Conservation (phyloP, 768 basidiomycete species). For the Coprinellus aureogranulatus region DNA sequence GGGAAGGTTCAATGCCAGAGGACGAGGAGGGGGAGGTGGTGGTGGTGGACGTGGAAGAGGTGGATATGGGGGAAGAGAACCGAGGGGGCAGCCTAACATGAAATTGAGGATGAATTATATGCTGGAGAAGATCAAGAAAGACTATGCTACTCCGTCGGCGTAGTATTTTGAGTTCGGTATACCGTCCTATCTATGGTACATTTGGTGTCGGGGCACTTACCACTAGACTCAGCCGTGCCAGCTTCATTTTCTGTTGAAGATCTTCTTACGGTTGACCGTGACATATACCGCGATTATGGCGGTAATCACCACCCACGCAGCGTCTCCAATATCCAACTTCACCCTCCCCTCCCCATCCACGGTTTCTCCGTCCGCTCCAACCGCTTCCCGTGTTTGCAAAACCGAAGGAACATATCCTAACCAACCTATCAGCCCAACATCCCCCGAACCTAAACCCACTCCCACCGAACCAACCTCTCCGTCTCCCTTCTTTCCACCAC, state of each 20-base stretch:
- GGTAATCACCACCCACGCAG: neutral
- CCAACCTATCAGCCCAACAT: no score
- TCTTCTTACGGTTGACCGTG: neutral
- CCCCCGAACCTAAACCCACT: no score
- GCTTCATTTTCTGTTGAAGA: neutral
- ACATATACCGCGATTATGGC: neutral
- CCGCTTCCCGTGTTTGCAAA: no score
- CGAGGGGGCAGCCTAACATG: constrained; percentile 64
- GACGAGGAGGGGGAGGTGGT: constrained; percentile 16
- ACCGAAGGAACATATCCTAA: no score
- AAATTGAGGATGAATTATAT: constrained; percentile 82
- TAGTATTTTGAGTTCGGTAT: no score
- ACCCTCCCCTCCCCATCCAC: neutral
- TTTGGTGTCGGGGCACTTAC: no score
- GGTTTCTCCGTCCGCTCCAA: neutral
- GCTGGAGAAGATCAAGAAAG: constrained; percentile 80
- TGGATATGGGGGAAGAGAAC: constrained; percentile 26
- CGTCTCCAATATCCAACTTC: neutral
- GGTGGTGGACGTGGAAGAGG: constrained; percentile 9
- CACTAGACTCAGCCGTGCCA: neutral
- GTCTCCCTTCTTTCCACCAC: neutral
- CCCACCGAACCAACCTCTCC: neutral
- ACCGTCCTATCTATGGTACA: no score
- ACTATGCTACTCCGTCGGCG: constrained; percentile 19
- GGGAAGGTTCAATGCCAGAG: neutral